Evolutionary conservation across 768 basidiomycete species (phyloP), one percentile per base, ranked within the genome.

Genomic region (Panaeolus papilionaceus): DNA sequence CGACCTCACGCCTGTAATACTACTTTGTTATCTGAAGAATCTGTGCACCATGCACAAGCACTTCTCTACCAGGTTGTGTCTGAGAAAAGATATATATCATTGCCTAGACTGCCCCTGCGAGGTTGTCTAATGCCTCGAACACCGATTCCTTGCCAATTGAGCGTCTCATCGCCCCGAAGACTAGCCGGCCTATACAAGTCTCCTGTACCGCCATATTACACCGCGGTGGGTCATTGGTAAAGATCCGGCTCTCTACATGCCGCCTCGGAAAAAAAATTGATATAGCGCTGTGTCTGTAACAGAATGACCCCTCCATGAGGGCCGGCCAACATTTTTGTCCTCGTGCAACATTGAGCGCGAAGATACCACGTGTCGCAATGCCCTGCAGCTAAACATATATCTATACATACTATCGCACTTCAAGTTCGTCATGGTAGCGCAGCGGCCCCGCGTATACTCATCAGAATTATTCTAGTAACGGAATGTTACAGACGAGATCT

Each of bases 361-460:
- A 28, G 54, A 33, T 37, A 33, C 28, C 54, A 5, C 33, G 33
- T 33, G 33, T 33, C 33, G 33, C 33, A 33, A 3, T 33, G 33
- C 33, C 33, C 3, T 33, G 33, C 33, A 33, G 33, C 33, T 33
- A 33, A 33, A 33, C 33, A 33, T 33, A 49, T 1, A 49, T 1
- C 6, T 33, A 58, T 58, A 33, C 26, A 11, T 14, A 37, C 3
- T 33, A 28, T 37, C n/a, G 4, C 16, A 9, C 28, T 16, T 58
- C 33, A 33, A 33, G 33, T 33, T 33, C 54, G 54, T 58, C 54
- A 58, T 58, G 54, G 54, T 33, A 58, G 26, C 54, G 28, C n/a
- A 33, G 26, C 20, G 54, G 20, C 54, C 54, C 54, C 54, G 54
- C 28, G 54, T 58, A 58, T 28, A 16, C 28, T 4, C 54, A 58